Base-by-base conservation (phyloP, 805 yeast genomes). In the Myxozyma neglecta region DNA sequence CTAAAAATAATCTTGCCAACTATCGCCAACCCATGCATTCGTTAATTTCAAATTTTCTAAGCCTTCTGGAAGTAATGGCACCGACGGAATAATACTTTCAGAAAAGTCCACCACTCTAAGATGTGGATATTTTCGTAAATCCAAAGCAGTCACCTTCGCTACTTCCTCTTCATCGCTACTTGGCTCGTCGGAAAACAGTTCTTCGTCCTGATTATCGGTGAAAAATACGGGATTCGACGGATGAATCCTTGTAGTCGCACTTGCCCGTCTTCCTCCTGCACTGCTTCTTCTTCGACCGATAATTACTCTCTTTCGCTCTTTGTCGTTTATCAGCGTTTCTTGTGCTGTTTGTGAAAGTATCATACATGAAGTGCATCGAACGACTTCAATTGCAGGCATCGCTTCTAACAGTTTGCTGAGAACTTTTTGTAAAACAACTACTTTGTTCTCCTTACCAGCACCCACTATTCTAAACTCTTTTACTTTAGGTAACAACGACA, bases 151-250 rank as follows among this genome's bases (percentile, higher is more conserved):
- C 16, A 18, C 44, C 39, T 51, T 46, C 13, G 39, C 55, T 18
- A 24, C 18, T 5, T 40, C 55, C 13, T 40, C 55, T 13, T 50
- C 53, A 11, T 36, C 43, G 20, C 53, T 50, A 16, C 29, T 8
- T n/a, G 16, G 18, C 14, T 50, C 44, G n/a, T 16, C 44, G 34
- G 32, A n/a, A 34, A 50, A 50, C 18, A 36, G 37, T n/a, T 50
- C 53, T 5, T 50, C 44, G 5, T 50, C 53, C 16, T 50, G 39
- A 6, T 16, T 14, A 13, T 50, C 53, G 5, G 53, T 37, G 53
- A 50, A 50, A 20, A 50, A 40, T 5, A 51, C 55, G 14, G 55
- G 55, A 40, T 51, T 51, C 5, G 55, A 40, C 6, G 55, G 55
- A 20, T 34, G 53, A 18, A 13, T 48, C 14, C 52, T 13, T 10